Conservation (phyloP, 345 rosid genomes). For the Lepidium aucheri region DNA sequence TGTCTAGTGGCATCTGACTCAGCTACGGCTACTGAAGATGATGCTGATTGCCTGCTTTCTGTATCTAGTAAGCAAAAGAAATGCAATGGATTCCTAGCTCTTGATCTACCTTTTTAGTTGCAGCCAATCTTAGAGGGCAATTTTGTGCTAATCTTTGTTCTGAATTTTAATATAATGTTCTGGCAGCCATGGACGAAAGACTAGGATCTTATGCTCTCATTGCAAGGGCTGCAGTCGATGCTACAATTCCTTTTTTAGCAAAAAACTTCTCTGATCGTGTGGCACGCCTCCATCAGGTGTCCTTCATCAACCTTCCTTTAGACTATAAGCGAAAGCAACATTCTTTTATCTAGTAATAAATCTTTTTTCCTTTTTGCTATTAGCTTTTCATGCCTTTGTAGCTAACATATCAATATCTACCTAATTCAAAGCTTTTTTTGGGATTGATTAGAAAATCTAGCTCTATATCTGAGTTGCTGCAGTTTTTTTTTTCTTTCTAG, state of each 20-base stretch:
- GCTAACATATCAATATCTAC: slow-evolving; percentile 1
- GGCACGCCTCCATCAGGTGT: slow-evolving; percentile 81
- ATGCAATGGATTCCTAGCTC: background rate
- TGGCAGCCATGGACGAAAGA: slow-evolving; percentile 96
- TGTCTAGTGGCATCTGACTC: slow-evolving; percentile 57
- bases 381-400: background rate
- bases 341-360: background rate
- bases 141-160: slow-evolving; percentile 9
- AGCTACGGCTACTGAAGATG: slow-evolving; percentile 57
- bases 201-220: slow-evolving; percentile 92
- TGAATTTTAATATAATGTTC: slow-evolving; percentile 17
- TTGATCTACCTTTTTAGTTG: slow-evolving; percentile 1
- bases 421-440: slow-evolving; percentile 4
- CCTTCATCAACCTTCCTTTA: slow-evolving; percentile 13
- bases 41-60: slow-evolving; percentile 65
- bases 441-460: background rate
- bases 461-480: background rate
- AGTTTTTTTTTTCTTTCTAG: background rate
- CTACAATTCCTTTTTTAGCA: slow-evolving; percentile 70
- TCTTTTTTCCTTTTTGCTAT: background rate
- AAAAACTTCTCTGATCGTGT: slow-evolving; percentile 61
- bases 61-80: slow-evolving; percentile 56
- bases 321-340: background rate
- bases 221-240: slow-evolving; percentile 82
- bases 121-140: slow-evolving; percentile 11